Evolutionary conservation across 2,329 filamentous ascomycete genomes (phyloP), one percentile per base, ranked within the genome.

Genomic region (Colletotrichum sp.): DNA sequence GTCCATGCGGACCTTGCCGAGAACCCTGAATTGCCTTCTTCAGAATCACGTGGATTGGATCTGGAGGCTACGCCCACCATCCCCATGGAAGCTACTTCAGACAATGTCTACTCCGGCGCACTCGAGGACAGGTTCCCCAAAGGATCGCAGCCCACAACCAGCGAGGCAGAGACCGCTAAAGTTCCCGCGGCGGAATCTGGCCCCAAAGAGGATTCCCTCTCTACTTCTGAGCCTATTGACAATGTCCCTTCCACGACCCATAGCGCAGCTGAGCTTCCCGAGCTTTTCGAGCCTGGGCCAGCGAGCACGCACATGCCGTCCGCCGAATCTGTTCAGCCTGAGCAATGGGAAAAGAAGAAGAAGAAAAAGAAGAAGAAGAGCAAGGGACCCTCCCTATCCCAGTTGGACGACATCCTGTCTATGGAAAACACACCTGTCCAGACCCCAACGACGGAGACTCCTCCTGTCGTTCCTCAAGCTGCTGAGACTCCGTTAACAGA

Each of bases 351-450:
- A 16, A 82, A 79, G 67, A 77, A 80, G 34, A 79, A 79, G 75
- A 79, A 81, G 70, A 80, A 80, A 61, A 78, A 77, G 62, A 79
- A 76, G 62, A 79, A 76, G 77, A 79, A 76, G 75, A 75, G 66
- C 28, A 76, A 75, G 69, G 60, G 71, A 26, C 30, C 34, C 2
- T 73, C 52, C 2, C 28, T 66, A 1, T 60, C 75, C 9, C 69
- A 71, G 67, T 55, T 60, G 48, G 73, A 75, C 5, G 58, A 73
- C 28, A 12, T 55, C 2, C 15, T 68, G 18, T 18, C 64, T 21
- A 30, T 38, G 32, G 76, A 70, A 64, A 75, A 28, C 66, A 55
- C 68, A 48, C 43, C 48, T 62, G 28, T 70, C 18, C 24, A 70
- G 26, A 36, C 18, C 21, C 26, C 61, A 34, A 71, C 38, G 24